Evolutionary conservation across 371 early-diverging fungal species (phyloP), one percentile per base, ranked within the genome.

Genomic region (Rhizomucor pusillus): DNA sequence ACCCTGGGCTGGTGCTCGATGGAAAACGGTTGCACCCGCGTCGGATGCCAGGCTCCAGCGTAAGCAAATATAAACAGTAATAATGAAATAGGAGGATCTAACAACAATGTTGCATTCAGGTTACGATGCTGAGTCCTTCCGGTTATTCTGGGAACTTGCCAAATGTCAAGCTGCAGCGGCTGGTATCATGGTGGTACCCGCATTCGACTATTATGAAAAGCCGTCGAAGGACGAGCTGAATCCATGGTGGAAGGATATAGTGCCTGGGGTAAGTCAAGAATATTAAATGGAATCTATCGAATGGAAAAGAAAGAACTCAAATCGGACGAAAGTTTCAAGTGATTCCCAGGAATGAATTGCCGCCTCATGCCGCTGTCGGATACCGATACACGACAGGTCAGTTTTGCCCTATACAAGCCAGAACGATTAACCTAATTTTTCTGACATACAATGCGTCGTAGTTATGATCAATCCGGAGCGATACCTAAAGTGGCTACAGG

Each of bases 1-100:
- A 10, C 80, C 86, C 7, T 80, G 77, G 58, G 84, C 86, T 14
- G 89, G 88, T 37, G 89, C 90, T 14, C 81, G 85, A 60, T 90
- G 90, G 90, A 67, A 82, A 53, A 72, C 82, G 2, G 67, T 76
- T 49, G 86, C 87, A 13, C 69, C 71, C 14, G 63, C 73, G 10
- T 66, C 71, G 37, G 84, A 89, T 59, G 19, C 52, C 16, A 57
- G 76, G 5, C 45, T 69, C 19, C 67, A 67, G 51, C 60, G 77
- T 71, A 64, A 39, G 57, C n/a, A n/a, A n/a, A n/a, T n/a, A n/a
- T n/a, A n/a, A n/a, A n/a, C n/a, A n/a, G n/a, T n/a, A n/a, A n/a
- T n/a, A 52, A 29, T 7, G 29, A 29, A 29, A 29, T 29, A 29
- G 3, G 23, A 11, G 12, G n/a, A 41, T 33, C 14, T 14, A 20